Evolutionary conservation across 805 yeast genomes (phyloP).

Genomic region (Saccharomycopsis sp.): DNA sequence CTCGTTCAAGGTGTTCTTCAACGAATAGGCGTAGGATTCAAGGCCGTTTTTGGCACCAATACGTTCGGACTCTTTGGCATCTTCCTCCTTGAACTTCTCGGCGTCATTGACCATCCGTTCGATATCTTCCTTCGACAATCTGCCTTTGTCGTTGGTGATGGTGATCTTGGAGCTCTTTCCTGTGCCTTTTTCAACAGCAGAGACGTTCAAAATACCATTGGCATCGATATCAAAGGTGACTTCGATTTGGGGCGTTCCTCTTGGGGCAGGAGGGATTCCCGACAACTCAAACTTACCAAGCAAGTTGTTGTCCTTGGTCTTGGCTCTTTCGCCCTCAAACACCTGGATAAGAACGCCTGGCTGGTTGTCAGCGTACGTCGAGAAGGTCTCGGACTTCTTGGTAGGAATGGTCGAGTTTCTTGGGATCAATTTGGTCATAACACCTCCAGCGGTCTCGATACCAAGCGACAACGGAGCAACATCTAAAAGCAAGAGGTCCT

Average conservation of each 20-base stretch:
- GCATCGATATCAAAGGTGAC: slow-evolving; percentile 96
- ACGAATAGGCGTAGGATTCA: slow-evolving; percentile 92
- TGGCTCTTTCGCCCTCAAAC: slow-evolving; percentile 97
- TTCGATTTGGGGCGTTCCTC: slow-evolving; percentile 98
- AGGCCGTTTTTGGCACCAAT: slow-evolving; percentile 91
- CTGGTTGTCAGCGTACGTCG: slow-evolving; percentile 98
- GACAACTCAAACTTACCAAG: slow-evolving; percentile 95
- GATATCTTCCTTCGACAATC: slow-evolving; percentile 95
- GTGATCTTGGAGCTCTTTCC: slow-evolving; percentile 97
- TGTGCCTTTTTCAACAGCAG: slow-evolving; percentile 98
- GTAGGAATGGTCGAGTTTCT: slow-evolving; percentile 99
- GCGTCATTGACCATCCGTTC: slow-evolving; percentile 98
- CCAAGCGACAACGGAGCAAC: slow-evolving; percentile 98
- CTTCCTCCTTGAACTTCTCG: slow-evolving; percentile 96
- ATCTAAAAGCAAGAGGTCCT: slow-evolving; percentile 92
- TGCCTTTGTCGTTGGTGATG: slow-evolving; percentile 98
- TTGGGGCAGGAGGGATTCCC: slow-evolving; percentile 98
- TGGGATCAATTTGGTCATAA: slow-evolving; percentile 97
- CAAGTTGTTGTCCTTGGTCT: slow-evolving; percentile 93
- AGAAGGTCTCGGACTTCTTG: slow-evolving; percentile 96
- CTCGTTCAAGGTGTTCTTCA: slow-evolving; percentile 76
- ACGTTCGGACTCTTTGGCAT: slow-evolving; percentile 90
- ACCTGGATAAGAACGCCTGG: slow-evolving; percentile 99
- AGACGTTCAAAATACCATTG: slow-evolving; percentile 94
- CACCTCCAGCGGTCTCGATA: slow-evolving; percentile 99